Conservation (phyloP, 768 basidiomycete genomes). For the Boletus subparvulus region DNA sequence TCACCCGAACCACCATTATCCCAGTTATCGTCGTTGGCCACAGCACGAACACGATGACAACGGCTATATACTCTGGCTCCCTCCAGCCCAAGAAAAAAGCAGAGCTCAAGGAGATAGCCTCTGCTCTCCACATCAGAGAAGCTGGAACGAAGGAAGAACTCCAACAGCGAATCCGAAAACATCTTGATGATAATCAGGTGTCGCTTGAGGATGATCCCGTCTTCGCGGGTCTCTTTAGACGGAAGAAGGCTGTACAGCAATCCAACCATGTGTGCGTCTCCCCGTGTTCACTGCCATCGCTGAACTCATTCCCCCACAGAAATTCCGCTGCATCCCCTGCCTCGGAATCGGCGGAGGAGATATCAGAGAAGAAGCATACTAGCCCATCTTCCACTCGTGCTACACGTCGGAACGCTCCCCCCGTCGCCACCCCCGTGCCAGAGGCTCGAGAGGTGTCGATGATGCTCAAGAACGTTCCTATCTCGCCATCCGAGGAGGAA, state of each 20-base stretch:
- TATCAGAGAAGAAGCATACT: constrained; percentile 12
- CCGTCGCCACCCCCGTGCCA: constrained; percentile 48
- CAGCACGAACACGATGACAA: constrained; percentile 38
- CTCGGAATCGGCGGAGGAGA: constrained; percentile 12
- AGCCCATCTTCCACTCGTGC: constrained; percentile 23
- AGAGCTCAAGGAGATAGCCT: constrained; percentile 62
- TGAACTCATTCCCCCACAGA: constrained; percentile 3
- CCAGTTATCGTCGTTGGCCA: not conserved
- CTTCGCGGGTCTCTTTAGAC: constrained; percentile 55
- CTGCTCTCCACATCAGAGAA: constrained; percentile 50
- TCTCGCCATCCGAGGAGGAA: constrained; percentile 37
- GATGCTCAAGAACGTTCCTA: constrained; percentile 46
- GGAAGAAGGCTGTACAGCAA: constrained; percentile 36
- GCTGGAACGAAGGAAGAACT: constrained; percentile 65
- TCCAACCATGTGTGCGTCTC: constrained; percentile 12
- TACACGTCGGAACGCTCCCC: constrained; percentile 18
- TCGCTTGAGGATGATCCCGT: constrained; percentile 54
- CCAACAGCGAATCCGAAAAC: constrained; percentile 57
- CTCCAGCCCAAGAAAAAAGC: constrained; percentile 67
- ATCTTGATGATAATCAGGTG: constrained; percentile 56
- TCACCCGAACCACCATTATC: constrained; percentile 13
- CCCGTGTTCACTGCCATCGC: not conserved
- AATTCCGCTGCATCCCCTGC: constrained; percentile 19
- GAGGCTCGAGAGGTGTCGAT: constrained; percentile 52
- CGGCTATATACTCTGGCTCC: constrained; percentile 47